Evolutionary conservation across 345 rosid species (phyloP).

Genomic region (Dipteronia dyeriana): DNA sequence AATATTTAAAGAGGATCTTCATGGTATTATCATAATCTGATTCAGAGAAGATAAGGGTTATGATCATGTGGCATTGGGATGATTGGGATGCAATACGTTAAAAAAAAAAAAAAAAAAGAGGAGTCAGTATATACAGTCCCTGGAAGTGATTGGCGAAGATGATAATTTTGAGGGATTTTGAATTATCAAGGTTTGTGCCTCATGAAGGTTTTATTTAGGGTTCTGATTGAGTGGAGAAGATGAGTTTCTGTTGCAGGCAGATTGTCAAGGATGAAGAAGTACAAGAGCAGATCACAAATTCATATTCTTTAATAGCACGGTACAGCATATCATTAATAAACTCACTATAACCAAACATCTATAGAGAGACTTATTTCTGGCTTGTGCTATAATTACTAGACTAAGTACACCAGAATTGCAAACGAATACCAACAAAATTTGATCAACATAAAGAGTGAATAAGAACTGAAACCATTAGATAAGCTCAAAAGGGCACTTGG

Average conservation of each 20-base stretch:
- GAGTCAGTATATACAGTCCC: not conserved
- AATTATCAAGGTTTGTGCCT: not conserved
- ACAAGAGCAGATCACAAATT: not conserved
- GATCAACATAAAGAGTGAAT: not conserved
- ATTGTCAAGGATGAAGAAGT: not conserved
- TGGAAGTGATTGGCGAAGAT: not conserved
- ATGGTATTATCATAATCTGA: not conserved
- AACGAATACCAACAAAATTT: not conserved
- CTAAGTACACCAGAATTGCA: not conserved
- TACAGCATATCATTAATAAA: too few species aligned
- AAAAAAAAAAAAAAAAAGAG: not conserved
- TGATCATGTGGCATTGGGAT: not conserved
- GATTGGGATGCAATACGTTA: too few species aligned
- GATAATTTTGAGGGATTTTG: not conserved
- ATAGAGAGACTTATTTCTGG: not conserved
- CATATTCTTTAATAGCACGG: too few species aligned
- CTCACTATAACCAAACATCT: too few species aligned
- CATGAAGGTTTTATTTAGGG: not conserved
- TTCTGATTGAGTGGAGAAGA: not conserved
- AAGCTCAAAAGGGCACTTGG: not conserved
- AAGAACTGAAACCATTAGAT: not conserved
- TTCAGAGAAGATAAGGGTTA: not conserved
- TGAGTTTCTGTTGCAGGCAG: not conserved
- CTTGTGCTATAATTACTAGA: not conserved
- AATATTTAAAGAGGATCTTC: not conserved